Conservation (phyloP, 768 basidiomycete genomes). For the Hypholoma fasciculare region DNA sequence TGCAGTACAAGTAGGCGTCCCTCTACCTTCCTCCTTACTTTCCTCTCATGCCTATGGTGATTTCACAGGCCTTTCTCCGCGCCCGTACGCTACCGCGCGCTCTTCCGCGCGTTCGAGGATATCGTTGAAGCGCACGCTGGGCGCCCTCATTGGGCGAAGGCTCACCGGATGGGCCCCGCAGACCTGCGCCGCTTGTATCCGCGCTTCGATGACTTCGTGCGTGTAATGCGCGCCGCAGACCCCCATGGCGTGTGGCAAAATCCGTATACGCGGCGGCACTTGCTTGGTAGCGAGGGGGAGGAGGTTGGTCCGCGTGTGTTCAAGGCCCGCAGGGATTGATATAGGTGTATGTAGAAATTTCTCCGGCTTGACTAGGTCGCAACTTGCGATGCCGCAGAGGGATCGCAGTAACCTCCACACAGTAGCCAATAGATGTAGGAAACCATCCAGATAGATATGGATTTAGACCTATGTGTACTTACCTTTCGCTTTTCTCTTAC, state of each 20-base stretch:
- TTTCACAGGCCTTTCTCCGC: conserved; percentile 78
- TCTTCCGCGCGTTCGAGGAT: conserved; percentile 76
- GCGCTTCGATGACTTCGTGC: conserved; percentile 73
- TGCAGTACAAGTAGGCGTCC: conserved; percentile 81
- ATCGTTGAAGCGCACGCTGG: conserved; percentile 73
- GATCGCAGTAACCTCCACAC: too few relatives aligned
- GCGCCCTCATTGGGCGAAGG: conserved; percentile 96
- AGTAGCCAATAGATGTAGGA: too few relatives aligned
- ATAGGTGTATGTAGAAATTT: too few relatives aligned
- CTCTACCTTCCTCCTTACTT: conserved; percentile 24
- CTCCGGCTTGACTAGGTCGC: too few relatives aligned
- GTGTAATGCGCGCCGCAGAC: conserved; percentile 70
- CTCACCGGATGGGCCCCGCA: conserved; percentile 70
- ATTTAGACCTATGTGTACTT: too few relatives aligned
- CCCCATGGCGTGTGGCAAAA: conserved; percentile 79
- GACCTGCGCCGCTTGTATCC: conserved; percentile 74
- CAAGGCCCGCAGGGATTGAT: not conserved
- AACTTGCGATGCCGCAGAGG: too few relatives aligned
- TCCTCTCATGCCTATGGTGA: not conserved
- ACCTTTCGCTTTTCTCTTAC: too few relatives aligned
- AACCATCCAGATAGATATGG: too few relatives aligned
- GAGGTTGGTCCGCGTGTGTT: conserved; percentile 1
- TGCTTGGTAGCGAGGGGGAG: not conserved
- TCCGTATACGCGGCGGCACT: conserved; percentile 85
- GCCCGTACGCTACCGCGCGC: conserved; percentile 74